Evolutionary conservation across 164 flowering plant species (phyloP).

Genomic region (Brasenia schreberi): DNA sequence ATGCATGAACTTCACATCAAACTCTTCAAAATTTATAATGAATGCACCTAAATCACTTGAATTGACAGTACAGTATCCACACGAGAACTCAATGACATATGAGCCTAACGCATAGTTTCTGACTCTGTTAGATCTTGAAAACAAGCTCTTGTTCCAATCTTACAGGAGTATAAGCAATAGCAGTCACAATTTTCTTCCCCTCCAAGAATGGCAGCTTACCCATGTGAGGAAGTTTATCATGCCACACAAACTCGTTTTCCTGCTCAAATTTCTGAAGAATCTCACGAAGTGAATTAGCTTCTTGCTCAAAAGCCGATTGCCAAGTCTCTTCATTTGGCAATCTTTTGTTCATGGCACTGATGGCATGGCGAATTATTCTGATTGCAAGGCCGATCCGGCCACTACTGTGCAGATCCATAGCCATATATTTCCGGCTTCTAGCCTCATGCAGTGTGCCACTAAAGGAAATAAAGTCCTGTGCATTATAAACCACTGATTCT

Average conservation of each 20-base stretch:
- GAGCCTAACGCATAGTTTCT: too few species aligned
- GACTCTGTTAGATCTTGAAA: constrained; percentile 20
- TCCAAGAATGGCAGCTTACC: constrained; percentile 36
- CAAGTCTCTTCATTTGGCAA: constrained; percentile 37
- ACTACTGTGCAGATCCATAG: constrained; percentile 19
- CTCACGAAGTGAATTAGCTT: constrained; percentile 19
- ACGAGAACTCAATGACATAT: too few species aligned
- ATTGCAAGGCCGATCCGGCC: constrained; percentile 34
- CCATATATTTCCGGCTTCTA: constrained; percentile 33
- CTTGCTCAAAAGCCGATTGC: constrained; percentile 22
- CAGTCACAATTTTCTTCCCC: constrained; percentile 34
- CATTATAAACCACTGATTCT: background rate
- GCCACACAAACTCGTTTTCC: constrained; percentile 51
- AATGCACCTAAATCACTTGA: too few species aligned
- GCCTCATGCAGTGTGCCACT: constrained; percentile 33
- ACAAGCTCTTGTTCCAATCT: constrained; percentile 30
- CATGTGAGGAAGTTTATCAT: constrained; percentile 21
- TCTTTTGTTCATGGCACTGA: constrained; percentile 16
- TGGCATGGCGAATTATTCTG: constrained; percentile 36
- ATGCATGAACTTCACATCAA: too few species aligned
- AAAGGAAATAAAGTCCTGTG: constrained; percentile 43
- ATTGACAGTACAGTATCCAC: too few species aligned
- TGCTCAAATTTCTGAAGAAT: constrained; percentile 31
- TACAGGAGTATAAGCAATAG: constrained; percentile 28
- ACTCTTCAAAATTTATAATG: too few species aligned